These are phyloP conservation scores for Colletotrichum kahawae DNA, from an alignment of 2,329 filamentous ascomycete species.

Conservation along the genomic window DNA sequence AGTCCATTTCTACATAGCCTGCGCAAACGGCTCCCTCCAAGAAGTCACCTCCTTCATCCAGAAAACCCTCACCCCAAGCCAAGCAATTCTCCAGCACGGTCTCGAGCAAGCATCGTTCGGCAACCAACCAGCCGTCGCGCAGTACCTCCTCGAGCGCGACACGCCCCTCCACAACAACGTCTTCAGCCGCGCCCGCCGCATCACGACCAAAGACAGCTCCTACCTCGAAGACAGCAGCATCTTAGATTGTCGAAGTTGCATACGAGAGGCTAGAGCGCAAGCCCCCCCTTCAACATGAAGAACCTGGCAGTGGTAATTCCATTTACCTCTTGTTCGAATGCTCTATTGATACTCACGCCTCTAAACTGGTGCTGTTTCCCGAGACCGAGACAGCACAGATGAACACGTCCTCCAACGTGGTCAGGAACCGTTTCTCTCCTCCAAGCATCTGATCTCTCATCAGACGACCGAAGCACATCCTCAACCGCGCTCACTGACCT, in stretches of 20 bases:
- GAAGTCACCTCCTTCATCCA: background rate
- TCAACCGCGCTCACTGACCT: background rate
- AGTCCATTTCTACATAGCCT: background rate
- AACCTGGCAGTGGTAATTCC: background rate
- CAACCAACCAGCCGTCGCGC: background rate
- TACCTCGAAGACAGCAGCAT: background rate
- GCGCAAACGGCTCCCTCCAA: background rate
- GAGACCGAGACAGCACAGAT: background rate
- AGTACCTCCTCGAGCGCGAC: background rate
- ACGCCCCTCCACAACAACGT: background rate
- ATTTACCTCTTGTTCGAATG: background rate
- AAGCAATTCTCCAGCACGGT: background rate
- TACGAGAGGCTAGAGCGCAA: background rate
- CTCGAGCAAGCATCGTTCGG: background rate
- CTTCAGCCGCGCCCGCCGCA: background rate
- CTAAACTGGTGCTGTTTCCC: background rate
- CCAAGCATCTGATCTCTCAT: background rate
- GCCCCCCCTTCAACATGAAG: background rate
- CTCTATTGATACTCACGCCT: background rate
- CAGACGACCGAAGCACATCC: background rate
- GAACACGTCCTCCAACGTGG: too few relatives aligned
- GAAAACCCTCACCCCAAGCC: background rate
- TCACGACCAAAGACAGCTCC: background rate
- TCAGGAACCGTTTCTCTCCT: background rate
- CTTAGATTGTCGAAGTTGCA: background rate